phyloP scores from a whole-genome alignment of 2,329 filamentous ascomycete genomes.

The Cytospora mali region DNA sequence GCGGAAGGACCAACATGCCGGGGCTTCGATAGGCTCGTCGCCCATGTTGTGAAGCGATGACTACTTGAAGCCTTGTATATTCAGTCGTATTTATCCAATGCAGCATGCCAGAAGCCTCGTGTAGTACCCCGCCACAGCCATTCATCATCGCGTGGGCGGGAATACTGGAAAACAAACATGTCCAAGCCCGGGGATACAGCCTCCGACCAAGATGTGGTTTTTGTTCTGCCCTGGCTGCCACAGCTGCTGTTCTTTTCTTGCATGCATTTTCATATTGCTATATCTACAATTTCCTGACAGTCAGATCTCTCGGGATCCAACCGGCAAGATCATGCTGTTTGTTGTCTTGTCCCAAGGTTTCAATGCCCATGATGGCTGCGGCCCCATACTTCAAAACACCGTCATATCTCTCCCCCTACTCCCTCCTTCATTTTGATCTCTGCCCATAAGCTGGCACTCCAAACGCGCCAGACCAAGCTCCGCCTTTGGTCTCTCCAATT shows the following conservation, averaged over 20 bases:
- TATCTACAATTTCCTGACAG: conserved; percentile 17
- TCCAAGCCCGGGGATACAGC: neutral
- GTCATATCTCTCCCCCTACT: neutral
- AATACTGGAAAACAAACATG: too few relatives aligned
- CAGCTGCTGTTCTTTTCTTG: neutral
- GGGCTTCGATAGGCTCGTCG: too few relatives aligned
- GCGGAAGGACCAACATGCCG: too few relatives aligned
- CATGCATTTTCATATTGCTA: conserved; percentile 17
- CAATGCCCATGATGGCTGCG: conserved; percentile 8
- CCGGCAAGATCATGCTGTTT: conserved; percentile 11
- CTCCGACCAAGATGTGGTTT: neutral
- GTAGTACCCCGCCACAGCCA: too few relatives aligned
- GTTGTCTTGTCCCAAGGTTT: neutral
- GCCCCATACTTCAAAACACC: conserved; percentile 4
- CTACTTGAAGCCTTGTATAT: too few relatives aligned
- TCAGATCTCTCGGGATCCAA: conserved; percentile 14
- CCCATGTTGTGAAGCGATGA: too few relatives aligned
- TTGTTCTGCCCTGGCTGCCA: neutral
- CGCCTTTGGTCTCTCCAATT: neutral
- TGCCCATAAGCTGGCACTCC: neutral
- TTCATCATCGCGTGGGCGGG: too few relatives aligned
- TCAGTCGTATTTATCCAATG: too few relatives aligned
- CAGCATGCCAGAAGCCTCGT: too few relatives aligned
- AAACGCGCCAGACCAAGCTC: neutral
- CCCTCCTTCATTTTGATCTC: neutral